Evolutionary conservation across 176 grass and related monocot species (phyloP).

Genomic region (Hsuehochloa calcarea): DNA sequence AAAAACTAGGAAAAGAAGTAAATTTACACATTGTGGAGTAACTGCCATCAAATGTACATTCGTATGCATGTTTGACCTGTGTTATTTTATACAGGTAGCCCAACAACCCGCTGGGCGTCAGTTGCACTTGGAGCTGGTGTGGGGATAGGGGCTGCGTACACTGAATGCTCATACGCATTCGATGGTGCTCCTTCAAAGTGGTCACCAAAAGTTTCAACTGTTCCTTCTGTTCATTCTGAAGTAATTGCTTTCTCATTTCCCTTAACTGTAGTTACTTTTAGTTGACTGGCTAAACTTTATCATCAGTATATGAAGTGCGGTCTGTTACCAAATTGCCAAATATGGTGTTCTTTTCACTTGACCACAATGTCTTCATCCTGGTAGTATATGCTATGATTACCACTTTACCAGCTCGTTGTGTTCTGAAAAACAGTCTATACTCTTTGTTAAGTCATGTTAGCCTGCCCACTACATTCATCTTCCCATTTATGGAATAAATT

Average conservation of each 20-base stretch:
- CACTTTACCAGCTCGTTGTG: neutral
- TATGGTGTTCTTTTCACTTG: neutral
- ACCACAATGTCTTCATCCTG: neutral
- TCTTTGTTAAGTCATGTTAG: neutral
- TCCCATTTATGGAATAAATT: neutral
- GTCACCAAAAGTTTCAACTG: constrained; percentile 48
- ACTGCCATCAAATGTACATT: neutral
- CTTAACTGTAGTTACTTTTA: neutral
- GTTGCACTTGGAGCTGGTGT: constrained; percentile 88
- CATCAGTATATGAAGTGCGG: neutral
- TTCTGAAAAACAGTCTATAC: neutral
- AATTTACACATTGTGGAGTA: neutral
- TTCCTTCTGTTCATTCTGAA: constrained; percentile 40
- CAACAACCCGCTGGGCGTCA: constrained; percentile 83
- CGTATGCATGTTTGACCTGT: constrained; percentile 14
- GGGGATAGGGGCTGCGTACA: constrained; percentile 88
- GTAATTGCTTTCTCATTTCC: constrained; percentile 41
- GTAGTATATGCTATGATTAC: neutral
- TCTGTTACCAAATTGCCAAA: neutral
- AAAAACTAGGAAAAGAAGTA: neutral
- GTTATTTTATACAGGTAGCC: constrained; percentile 62
- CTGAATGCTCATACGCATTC: constrained; percentile 85
- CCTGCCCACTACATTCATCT: neutral
- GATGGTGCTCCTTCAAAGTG: constrained; percentile 72
- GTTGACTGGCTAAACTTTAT: neutral